Base-by-base conservation (phyloP, 176 grass and related monocot species). In the Pontederia crassipes region DNA sequence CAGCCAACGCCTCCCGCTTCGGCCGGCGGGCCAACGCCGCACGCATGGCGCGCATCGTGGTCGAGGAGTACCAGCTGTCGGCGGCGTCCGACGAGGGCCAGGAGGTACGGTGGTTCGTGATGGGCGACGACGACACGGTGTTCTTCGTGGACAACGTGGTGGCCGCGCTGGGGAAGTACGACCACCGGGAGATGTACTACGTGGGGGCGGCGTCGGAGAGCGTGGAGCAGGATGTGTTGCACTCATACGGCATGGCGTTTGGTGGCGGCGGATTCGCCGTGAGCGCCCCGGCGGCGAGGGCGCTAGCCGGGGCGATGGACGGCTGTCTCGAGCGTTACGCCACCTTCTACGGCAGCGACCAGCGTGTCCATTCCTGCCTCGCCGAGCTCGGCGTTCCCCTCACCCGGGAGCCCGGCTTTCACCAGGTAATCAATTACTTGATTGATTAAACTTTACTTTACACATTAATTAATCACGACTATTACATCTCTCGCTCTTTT, bases 121-220 rank as follows among this genome's bases (percentile, higher is more conserved):
- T 96, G 92, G 92, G 92, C 17, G 92, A 96, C 75, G 92, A 96
- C 75, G 92, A 96, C 86, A 96, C 92, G 9, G 73, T 96, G 28
- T 96, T 96, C 87, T 96, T 96, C 81, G 69, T 72, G 57, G 86
- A 96, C 45, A 96, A 96, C 72, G 73, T 96, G 12, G 76, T 85
- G 64, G 70, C 68, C 4, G 79, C 80, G 76, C 83, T 98, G 79
- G 50, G 77, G 47, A 98, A 98, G 77, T 98, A 98, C 68, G 81
- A 98, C 74, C 81, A 98, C 76, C 20, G 72, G 74, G 79, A 98
- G 79, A 81, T 98, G 84, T 85, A 91, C 67, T 98, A 98, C 60
- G 64, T 98, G 12, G 93, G 93, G 74, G 82, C 85, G 64, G 55
- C 93, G 15, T 98, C 93, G 49, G 93, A 98, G 76, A 98, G 83